A percentile compares a stretch with the other conserved stretches of the same genome.
Evolutionary conservation across 2,329 filamentous ascomycete species (phyloP).

Genomic region (Raffaelea ambrosiae): DNA sequence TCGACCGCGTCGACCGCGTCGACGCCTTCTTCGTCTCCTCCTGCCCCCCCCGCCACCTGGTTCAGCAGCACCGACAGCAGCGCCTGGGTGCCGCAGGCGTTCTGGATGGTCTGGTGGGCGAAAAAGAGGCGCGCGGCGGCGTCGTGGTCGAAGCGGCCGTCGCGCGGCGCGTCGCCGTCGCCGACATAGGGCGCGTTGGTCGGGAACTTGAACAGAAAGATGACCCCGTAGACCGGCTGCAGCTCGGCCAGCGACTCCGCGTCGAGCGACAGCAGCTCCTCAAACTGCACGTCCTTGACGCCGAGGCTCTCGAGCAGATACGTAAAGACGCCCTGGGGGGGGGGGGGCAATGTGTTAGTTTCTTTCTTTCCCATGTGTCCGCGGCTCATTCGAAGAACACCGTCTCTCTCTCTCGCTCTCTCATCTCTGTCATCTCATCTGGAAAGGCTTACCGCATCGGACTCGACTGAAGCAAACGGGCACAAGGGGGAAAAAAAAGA

Average conservation of each 20-base stretch:
- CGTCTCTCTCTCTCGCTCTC: too few species aligned
- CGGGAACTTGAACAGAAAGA: slow-evolving; percentile 97
- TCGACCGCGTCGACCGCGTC: background rate
- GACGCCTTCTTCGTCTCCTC: slow-evolving; percentile 3
- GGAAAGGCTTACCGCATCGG: slow-evolving; percentile 66
- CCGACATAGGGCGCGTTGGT: slow-evolving; percentile 56
- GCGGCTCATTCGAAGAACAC: background rate
- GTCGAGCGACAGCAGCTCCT: slow-evolving; percentile 88
- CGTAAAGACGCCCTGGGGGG: slow-evolving; percentile 77
- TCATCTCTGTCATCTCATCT: too few species aligned
- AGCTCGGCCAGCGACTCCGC: slow-evolving; percentile 61
- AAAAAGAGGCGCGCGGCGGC: slow-evolving; percentile 81
- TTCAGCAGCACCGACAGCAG: slow-evolving; percentile 88
- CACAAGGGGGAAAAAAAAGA: too few species aligned
- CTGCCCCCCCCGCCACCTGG: slow-evolving; percentile 44
- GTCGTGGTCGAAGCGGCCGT: slow-evolving; percentile 71
- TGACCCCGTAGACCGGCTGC: slow-evolving; percentile 83
- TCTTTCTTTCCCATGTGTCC: background rate
- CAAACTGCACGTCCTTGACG: slow-evolving; percentile 89
- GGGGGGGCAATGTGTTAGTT: background rate
- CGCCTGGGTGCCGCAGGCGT: slow-evolving; percentile 94
- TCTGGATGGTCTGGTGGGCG: slow-evolving; percentile 94
- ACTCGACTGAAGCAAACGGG: slow-evolving; percentile 61
- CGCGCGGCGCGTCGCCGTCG: slow-evolving; percentile 57
- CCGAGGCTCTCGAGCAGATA: slow-evolving; percentile 88